A percentile compares a stretch with the other conserved stretches of the same genome.
These are phyloP conservation scores for Moelleriella libera DNA, from an alignment of 2,329 filamentous ascomycete genomes.

Conservation along the genomic window DNA sequence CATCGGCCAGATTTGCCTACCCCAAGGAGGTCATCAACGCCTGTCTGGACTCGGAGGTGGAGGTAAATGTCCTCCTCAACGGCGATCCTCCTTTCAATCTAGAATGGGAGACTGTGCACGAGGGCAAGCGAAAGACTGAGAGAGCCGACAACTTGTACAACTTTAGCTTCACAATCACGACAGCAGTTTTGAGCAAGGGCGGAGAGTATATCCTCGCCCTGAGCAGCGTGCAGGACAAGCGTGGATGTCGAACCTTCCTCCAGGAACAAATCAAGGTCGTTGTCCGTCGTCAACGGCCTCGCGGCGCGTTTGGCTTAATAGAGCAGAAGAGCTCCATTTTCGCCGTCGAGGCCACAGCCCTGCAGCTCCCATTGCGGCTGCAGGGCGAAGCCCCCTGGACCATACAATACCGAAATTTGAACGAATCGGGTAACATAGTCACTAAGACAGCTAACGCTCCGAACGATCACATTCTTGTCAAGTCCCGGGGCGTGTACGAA, in stretches of 20 bases:
- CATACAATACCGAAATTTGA: conserved; percentile 58
- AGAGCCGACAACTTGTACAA: conserved; percentile 48
- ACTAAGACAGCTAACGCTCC: conserved; percentile 33
- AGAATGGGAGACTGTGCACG: conserved; percentile 86
- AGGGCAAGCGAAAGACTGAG: conserved; percentile 66
- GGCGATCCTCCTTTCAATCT: conserved; percentile 81
- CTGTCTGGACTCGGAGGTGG: conserved; percentile 71
- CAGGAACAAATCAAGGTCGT: conserved; percentile 75
- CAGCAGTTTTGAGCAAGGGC: conserved; percentile 59
- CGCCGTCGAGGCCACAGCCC: conserved; percentile 60
- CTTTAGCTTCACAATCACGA: conserved; percentile 56
- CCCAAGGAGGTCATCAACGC: conserved; percentile 43
- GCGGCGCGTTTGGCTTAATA: conserved; percentile 71
- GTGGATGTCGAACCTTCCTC: conserved; percentile 73
- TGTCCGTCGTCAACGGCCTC: conserved; percentile 78
- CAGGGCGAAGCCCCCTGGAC: conserved; percentile 79
- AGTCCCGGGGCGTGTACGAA: conserved; percentile 61
- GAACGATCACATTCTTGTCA: conserved; percentile 58
- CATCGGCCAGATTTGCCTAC: conserved; percentile 58
- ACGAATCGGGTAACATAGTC: conserved; percentile 31
- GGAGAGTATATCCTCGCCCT: conserved; percentile 84
- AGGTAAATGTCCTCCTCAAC: conserved; percentile 58
- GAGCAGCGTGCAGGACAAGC: conserved; percentile 72
- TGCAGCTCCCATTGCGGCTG: conserved; percentile 69
- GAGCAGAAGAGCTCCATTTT: conserved; percentile 65